Evolutionary conservation across 2,329 filamentous ascomycete species (phyloP).

Genomic region (Pseudogymnoascus sp.): DNA sequence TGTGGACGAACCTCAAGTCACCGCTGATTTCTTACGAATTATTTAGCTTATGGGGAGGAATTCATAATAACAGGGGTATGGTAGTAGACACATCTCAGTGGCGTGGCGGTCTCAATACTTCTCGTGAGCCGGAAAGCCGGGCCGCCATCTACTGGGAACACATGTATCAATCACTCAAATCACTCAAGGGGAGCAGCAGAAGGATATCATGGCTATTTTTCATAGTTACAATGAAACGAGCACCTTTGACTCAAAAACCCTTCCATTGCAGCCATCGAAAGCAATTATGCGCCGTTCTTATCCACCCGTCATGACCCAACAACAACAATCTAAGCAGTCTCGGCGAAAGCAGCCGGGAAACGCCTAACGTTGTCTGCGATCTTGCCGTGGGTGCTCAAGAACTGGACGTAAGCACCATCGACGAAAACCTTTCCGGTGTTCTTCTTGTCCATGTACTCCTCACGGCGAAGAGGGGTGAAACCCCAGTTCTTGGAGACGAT

Average conservation of each 20-base stretch:
- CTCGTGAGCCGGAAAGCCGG: neutral
- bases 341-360: conserved; percentile 78
- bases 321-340: conserved; percentile 7
- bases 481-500: conserved; percentile 99
- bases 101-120: neutral
- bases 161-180: neutral
- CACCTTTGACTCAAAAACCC: conserved; percentile 11
- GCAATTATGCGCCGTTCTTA: conserved; percentile 12
- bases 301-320: conserved; percentile 9
- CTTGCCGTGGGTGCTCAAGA: conserved; percentile 83
- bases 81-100: neutral
- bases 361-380: conserved; percentile 78
- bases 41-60: neutral
- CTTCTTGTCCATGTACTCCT: conserved; percentile 93
- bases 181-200: neutral
- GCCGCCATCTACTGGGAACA: neutral
- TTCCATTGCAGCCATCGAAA: conserved; percentile 8
- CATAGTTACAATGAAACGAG: conserved; percentile 13
- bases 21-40: neutral
- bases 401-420: conserved; percentile 97
- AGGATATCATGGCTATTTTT: conserved; percentile 14
- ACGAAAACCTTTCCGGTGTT: conserved; percentile 84
- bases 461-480: conserved; percentile 91
- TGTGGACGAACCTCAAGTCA: neutral
- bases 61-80: neutral